Evolutionary conservation across 192 early-diverging fungal species (phyloP), one percentile per base, ranked within the genome.

Genomic region (Paraglomus occultum): DNA sequence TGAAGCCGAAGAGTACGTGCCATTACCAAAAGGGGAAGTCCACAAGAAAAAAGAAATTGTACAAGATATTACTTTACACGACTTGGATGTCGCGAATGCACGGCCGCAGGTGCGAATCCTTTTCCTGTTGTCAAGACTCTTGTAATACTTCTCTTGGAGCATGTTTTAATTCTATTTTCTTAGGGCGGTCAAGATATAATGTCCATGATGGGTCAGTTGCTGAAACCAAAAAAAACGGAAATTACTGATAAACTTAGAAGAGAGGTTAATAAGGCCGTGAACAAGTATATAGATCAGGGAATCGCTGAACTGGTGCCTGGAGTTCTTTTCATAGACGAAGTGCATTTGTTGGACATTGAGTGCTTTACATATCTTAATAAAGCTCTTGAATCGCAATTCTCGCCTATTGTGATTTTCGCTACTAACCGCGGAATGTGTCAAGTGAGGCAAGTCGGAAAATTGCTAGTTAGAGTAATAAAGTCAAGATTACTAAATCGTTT

Each of bases 281-380:
- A 98, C 86, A 93, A 93, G 82, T 97, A 96, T 73, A 95, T 98
- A 65, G 95, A 99, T 71, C 94, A 99, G 75, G 97, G 97, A 39
- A 91, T 91, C 47, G 95, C 95, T 17, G 95, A 98, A 79, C 84
- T 99, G 43, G 92, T 98, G 31, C 97, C 97, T 0, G 97, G 97
- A 63, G 97, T 99, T 31, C 74, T 99, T 45, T 99, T 99, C 68
- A 92, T 99, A 72, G 97, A 99, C 79, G 97, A 99, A 81, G 96
- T 98, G 14, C 97, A 99, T 75, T 98, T 99, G 93, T 86, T 99
- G 22, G 97, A 99, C 80, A 95, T 99, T 74, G 97, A 99, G 77
- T 99, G 95, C 82, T 99, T 99, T 74, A 98, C 97, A 2, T 99
- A 97, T 73, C 83, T 99, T 64, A 99, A 98, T 84, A 93, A 96